Evolutionary conservation across 148 eudicot species (phyloP), one percentile per base, ranked within the genome.

Genomic region (Amaranthus hypochondriacus): DNA sequence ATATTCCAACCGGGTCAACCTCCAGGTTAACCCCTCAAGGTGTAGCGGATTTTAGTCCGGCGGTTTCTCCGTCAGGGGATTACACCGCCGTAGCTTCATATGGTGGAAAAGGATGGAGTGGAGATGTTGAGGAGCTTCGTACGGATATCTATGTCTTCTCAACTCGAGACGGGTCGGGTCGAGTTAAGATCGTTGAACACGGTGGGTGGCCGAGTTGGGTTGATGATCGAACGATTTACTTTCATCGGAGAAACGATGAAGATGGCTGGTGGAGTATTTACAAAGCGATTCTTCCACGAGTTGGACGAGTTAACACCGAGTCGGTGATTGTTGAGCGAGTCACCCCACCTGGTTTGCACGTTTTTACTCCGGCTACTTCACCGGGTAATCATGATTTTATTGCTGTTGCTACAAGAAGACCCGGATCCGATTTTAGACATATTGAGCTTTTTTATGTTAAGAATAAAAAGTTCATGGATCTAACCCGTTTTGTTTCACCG

Each of bases 161-260:
- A 80, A 89, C 97, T 56, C 70, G 58, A 44, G 87, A 86, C 77
- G 97, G 95, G 84, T 89, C 90, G 42, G 54, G 47, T 8, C 97
- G 98, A 39, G 93, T 88, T 59, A 89, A 86, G 71, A 74, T 88
- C 9, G 88, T 85, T 14, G 90, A 91, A 67, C 91, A 82, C 62
- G 97, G 97, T 9, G 98, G 98, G 50, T 93, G 98, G 98, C 98
- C 98, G 80, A 76, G 84, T 57, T 93, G 97, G 97, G 91, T 81
- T 0, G 91, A 88, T 18, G 98, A 93, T 12, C 71, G 77, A 4
- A 89, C 87, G 47, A 52, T 93, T 43, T 91, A 86, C 54, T 94
- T 94, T 71, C 98, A 94, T 65, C 79, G 97, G 62, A 81, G 84
- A 70, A 78, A 84, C 14, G 83, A 76, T 0, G 91, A 66, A 1